Base-by-base conservation (phyloP, 129 eudicot genomes). In the Ambrosia artemisiifolia region DNA sequence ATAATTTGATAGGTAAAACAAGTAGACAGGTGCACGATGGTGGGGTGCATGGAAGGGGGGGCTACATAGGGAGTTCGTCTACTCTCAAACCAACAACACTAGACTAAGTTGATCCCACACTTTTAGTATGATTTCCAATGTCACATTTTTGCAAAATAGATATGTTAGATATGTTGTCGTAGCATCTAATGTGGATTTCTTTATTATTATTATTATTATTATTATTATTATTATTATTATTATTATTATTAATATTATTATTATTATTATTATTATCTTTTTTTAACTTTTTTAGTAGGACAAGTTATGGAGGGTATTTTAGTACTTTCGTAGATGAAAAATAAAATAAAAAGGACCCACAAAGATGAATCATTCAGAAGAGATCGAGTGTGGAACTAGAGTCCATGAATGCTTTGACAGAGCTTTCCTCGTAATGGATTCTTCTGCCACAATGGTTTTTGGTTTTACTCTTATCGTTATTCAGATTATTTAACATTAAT, bases 381-480 rank as follows among this genome's bases (percentile, higher is more conserved):
- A 56, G 61, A 61, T 18, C 49, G 16, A 36, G 43, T 36, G 7
- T 36, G 55, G 83, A 72, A 76, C 75, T 82, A 79, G 75, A 79
- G 67, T 84, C 84, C 86, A 82, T 76, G 64, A 76, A 79, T 75
- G 78, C 50, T 68, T 84, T 71, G 84, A 65, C 80, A 75, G 81
- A 67, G 81, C 80, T 81, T 73, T 84, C 82, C 73, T 72, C 77
- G 77, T 73, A 54, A 56, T 82, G 92, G 83, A 87, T 84, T 80
- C 78, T 79, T 72, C 67, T 73, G 79, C 65, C 46, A 82, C 79
- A 79, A 57, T 36, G 69, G 59, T 51, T 60, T 69, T 81, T 69
- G 75, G 61, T 82, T 81, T 69, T 72, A 73, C 68, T 68, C 57
- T 66, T 79, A 61, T n/a, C 63, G 17, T 28, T 57, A 36, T 77